phyloP scores from a whole-genome alignment of 768 basidiomycete genomes.

The Leucosporidium scottii region DNA sequence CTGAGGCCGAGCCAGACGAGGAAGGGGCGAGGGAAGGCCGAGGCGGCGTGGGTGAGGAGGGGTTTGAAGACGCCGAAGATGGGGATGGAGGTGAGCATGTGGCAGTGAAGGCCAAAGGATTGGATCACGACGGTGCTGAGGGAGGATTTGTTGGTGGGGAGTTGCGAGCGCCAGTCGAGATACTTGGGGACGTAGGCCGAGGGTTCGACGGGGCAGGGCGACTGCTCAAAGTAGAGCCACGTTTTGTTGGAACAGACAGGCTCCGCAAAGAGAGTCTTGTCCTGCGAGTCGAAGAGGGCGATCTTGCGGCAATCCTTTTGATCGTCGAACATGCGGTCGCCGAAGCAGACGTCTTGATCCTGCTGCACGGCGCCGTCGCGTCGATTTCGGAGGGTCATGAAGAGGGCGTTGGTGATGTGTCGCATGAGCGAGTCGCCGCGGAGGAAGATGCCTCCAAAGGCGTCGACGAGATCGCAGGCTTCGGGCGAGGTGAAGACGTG shows the following conservation, averaged over 20 bases:
- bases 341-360: background rate
- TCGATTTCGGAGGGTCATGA: slow-evolving; percentile 10
- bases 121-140: background rate
- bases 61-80: background rate
- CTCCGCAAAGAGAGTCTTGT: background rate
- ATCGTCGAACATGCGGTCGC: slow-evolving; percentile 16
- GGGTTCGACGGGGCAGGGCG: background rate
- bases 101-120: background rate
- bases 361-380: slow-evolving; percentile 7
- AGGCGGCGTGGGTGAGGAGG: background rate
- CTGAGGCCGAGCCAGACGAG: background rate
- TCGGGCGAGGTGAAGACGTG: slow-evolving; percentile 5
- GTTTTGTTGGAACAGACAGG: background rate
- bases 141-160: background rate
- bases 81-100: background rate
- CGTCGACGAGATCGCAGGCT: slow-evolving; percentile 14
- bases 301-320: background rate
- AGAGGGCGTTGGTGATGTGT: slow-evolving; percentile 4
- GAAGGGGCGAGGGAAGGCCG: background rate
- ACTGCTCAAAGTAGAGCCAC: background rate
- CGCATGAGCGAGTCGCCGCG: slow-evolving; percentile 14
- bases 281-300: slow-evolving; percentile 2
- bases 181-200: background rate
- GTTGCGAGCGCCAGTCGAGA: background rate
- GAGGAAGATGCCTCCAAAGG: slow-evolving; percentile 8